Percentiles rank a stretch among this genome's conserved stretches.
These are phyloP conservation scores for Fusarium luffae DNA, from an alignment of 2,329 filamentous ascomycete species.

Conservation along the genomic window DNA sequence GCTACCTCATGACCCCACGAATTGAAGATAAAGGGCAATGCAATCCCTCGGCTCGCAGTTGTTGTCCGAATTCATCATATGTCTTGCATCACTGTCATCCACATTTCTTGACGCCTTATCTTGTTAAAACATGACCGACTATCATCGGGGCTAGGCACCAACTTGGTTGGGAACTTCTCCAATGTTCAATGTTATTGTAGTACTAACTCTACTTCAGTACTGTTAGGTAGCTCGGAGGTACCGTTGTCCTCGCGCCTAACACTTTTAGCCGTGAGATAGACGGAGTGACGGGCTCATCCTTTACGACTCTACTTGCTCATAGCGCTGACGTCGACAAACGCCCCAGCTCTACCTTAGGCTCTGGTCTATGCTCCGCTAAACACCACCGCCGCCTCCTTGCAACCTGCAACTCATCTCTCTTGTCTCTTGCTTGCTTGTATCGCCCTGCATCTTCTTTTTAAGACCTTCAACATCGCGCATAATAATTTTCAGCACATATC, in stretches of 20 bases:
- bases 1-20: constrained; percentile 6
- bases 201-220: background rate
- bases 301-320: constrained; percentile 4
- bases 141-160: constrained; percentile 36
- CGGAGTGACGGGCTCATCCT: constrained; percentile 35
- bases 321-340: constrained; percentile 62
- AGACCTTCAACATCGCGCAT: constrained; percentile 16
- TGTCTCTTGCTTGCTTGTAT: constrained; percentile 34
- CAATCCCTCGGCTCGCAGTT: constrained; percentile 18
- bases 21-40: constrained; percentile 22
- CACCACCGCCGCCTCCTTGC: constrained; percentile 47
- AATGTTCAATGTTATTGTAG: background rate
- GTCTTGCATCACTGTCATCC: constrained; percentile 8
- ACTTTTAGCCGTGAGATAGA: constrained; percentile 40
- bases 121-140: constrained; percentile 20
- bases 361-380: constrained; percentile 48
- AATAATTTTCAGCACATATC: constrained; percentile 18
- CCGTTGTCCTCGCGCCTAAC: constrained; percentile 22
- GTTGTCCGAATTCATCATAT: constrained; percentile 2
- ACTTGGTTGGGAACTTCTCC: constrained; percentile 16
- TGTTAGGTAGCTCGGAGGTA: constrained; percentile 22
- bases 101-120: constrained; percentile 1
- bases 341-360: constrained; percentile 44
- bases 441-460: constrained; percentile 31
- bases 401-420: constrained; percentile 37